Evolutionary conservation across 768 basidiomycete species (phyloP).

Genomic region (Tephrocybe sp.): DNA sequence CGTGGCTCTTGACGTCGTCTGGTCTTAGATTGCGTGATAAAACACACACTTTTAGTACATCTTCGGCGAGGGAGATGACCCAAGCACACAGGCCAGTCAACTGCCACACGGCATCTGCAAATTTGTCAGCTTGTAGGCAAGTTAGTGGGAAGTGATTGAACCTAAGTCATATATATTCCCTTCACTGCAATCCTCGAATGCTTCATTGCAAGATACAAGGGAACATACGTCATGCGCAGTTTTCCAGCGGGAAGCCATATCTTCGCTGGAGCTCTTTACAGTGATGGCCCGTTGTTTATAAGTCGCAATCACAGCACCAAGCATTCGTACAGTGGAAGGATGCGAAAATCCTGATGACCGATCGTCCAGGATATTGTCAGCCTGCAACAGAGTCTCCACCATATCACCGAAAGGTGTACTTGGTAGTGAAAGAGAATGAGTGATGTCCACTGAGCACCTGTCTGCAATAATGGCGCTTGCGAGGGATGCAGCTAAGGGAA

Average conservation of each 20-base stretch:
- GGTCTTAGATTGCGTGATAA: constrained; percentile 26
- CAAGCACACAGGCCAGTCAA: constrained; percentile 61
- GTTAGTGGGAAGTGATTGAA: constrained; percentile 22
- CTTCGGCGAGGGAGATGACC: constrained; percentile 60
- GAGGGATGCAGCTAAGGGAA: constrained; percentile 26
- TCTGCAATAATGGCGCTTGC: constrained; percentile 48
- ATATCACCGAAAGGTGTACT: constrained; percentile 40
- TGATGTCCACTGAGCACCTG: constrained; percentile 56
- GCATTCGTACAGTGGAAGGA: constrained; percentile 39
- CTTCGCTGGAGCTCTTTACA: constrained; percentile 23
- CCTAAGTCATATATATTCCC: constrained; percentile 63
- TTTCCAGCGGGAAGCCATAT: constrained; percentile 49
- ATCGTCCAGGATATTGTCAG: constrained; percentile 45
- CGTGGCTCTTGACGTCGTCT: background rate
- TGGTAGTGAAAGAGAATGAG: constrained; percentile 49
- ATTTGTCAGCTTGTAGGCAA: constrained; percentile 1
- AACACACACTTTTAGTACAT: constrained; percentile 55
- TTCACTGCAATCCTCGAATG: constrained; percentile 67
- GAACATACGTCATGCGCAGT: constrained; percentile 69
- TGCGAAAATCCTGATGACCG: constrained; percentile 36
- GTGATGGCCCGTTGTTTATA: constrained; percentile 32
- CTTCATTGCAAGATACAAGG: constrained; percentile 53
- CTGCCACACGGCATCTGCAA: constrained; percentile 70
- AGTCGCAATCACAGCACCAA: constrained; percentile 46
- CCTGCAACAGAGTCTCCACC: constrained; percentile 43